Evolutionary conservation across 2,329 filamentous ascomycete genomes (phyloP).

Genomic region (Ophiostoma quercus): DNA sequence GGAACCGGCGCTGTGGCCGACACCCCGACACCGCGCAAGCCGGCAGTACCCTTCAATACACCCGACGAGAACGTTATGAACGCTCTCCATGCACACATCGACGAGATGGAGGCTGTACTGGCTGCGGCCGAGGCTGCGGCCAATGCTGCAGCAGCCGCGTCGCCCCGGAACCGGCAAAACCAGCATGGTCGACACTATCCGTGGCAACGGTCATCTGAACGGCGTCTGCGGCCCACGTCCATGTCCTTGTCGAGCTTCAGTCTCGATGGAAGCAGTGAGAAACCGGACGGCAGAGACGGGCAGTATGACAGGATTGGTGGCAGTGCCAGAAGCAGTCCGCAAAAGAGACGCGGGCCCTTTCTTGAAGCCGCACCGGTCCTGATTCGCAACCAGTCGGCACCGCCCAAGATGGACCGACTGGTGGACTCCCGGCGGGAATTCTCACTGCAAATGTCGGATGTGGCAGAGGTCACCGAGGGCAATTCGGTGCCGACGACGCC

Average conservation of each 20-base stretch:
- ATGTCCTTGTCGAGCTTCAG: neutral
- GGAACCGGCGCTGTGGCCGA: neutral
- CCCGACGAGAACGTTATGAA: constrained; percentile 29
- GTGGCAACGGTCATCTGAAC: constrained; percentile 16
- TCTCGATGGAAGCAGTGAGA: neutral
- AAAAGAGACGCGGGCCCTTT: neutral
- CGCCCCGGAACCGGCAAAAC: constrained; percentile 3
- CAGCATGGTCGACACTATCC: constrained; percentile 23
- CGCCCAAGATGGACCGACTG: neutral
- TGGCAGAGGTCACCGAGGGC: neutral
- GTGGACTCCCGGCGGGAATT: neutral
- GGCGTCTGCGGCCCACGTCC: constrained; percentile 23
- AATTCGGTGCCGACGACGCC: neutral
- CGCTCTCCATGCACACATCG: constrained; percentile 39
- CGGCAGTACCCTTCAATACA: neutral
- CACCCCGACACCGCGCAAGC: neutral
- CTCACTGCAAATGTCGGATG: neutral
- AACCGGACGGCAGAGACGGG: neutral
- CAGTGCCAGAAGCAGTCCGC: constrained; percentile 5
- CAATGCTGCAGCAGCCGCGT: constrained; percentile 14
- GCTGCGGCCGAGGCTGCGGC: constrained; percentile 22
- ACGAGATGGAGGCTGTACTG: constrained; percentile 40
- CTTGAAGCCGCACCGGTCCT: constrained; percentile 18
- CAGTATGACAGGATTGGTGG: neutral
- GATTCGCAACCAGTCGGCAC: constrained; percentile 8